Base-by-base conservation (phyloP, 495 filamentous ascomycete species). In the Entonaema liquescens region DNA sequence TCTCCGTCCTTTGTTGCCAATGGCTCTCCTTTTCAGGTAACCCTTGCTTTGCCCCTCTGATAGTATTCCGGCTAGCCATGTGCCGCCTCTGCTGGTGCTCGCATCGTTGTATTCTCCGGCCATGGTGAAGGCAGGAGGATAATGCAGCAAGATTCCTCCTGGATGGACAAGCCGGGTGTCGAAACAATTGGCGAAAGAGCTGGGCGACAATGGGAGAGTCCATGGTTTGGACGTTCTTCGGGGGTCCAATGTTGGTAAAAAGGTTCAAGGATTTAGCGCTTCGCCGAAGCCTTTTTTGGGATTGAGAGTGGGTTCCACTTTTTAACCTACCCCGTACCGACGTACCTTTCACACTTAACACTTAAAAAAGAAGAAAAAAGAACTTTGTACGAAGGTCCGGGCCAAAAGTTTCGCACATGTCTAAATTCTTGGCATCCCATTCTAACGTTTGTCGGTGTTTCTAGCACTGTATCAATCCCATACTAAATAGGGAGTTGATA, bases 141-240 rank as follows among this genome's bases (percentile, higher is more conserved):
- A 84, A 75, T 2, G 78, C 66, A 7, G 78, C 76, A 36, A 82
- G 76, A 28, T 84, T 84, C 40, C 84, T 86, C 67, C 88, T 77
- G 42, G 83, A 87, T 70, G 87, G 88, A 65, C 92, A 93, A n/a
- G 84, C 79, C 29, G 85, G 84, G 74, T 92, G 93, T 29, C 87
- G 87, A 63, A 97, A 94, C 17, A 98, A 87, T 78, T 91, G 90
- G 66, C 89, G 86, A 72, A 99, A 94, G 78, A 98, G 83, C 79
- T 90, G 91, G 38, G 85, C 88, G 66, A 95, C 83, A 47, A 92
- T 77, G 38, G 89, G 89, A 23, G 93, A 93, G 82, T 98, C 94
- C 95, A 98, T 98, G 56, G 47, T 71, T 54, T 70, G 55, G 61
- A 68, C 70, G 21, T n/a, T 33, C 13, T 9, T 33, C 5, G 31